Evolutionary conservation across 257 asterid species (phyloP), one percentile per base, ranked within the genome.

Genomic region (Leonotis leonurus): DNA sequence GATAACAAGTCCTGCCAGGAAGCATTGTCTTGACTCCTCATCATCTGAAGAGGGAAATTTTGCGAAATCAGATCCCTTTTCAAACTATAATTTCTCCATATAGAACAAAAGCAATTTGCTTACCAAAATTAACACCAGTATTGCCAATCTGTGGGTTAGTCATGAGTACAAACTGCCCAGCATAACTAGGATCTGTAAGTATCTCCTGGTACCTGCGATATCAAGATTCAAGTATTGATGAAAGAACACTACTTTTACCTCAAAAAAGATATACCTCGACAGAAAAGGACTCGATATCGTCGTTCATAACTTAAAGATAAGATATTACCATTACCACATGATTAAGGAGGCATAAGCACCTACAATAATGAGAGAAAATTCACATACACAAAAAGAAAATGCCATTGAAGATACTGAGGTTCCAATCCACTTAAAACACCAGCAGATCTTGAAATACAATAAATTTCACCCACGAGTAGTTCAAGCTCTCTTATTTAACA

Each of bases 151-250:
- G 99, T 7, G 99, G 97, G 64, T 83, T 85, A 51, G 99, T 92
- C 99, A 92, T 89, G 80, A 92, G 74, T 16, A 92, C 96, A 74
- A 89, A 86, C 54, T 92, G 97, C 49, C 99, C 99, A 52, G 99
- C 99, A 71, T 92, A 92, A 72, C 99, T 92, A 60, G 97, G 97
- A 74, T 92, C 95, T 0, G 97, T 92, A 67, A 89, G 86, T 68
- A 92, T 92, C 85, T 92, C 99, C 73, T 89, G 97, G 70, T 92
- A 92, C 83, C 96, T 89, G 81, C 54, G 58, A 62, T 51, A 56
- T 48, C 56, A 67, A 20, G 68, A 60, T 17, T 20, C 62, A 33
- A 56, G 30, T 18, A 30, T 49, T 35, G 13, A 41, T 17, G 43
- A n/a, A 63, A 3, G 13, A 53, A 13, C 18, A 27, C 26, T 33